phyloP scores from a whole-genome alignment of 306 rosid species.

The Cicer chorassanicum region DNA sequence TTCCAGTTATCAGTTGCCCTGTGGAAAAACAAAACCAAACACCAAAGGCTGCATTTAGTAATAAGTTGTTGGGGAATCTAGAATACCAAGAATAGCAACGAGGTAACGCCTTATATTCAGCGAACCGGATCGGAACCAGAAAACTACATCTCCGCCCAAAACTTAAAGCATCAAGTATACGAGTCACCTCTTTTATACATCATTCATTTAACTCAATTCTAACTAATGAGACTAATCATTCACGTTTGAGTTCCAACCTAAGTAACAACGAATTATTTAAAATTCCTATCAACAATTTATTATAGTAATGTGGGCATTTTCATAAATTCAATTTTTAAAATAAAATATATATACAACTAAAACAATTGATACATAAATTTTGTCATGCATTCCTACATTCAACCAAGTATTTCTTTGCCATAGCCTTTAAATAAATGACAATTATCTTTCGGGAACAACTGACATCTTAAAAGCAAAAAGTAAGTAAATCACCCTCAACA shows the following conservation, averaged over 20 bases:
- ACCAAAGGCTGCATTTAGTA: conserved; percentile 32
- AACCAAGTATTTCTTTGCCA: not conserved
- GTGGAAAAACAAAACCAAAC: conserved; percentile 35
- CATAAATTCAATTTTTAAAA: conserved; percentile 3
- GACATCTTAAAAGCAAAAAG: not conserved
- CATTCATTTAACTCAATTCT: not conserved
- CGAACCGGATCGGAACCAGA: not conserved
- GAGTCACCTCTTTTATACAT: not conserved
- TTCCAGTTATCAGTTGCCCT: conserved; percentile 91
- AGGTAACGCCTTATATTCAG: not conserved
- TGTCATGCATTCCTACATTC: conserved; percentile 3
- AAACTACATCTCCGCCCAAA: not conserved
- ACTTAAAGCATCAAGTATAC: not conserved
- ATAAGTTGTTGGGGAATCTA: not conserved
- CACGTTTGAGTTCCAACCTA: not conserved
- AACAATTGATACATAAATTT: not conserved
- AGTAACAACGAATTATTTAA: not conserved
- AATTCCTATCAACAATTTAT: not conserved
- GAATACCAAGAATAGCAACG: not conserved
- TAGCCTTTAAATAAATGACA: not conserved
- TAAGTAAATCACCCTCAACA: not conserved
- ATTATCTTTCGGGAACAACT: not conserved
- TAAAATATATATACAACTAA: not conserved
- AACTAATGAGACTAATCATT: not conserved
- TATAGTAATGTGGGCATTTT: not conserved